phyloP scores from a whole-genome alignment of 139 green algal species.

The Coelastrella sp. region DNA sequence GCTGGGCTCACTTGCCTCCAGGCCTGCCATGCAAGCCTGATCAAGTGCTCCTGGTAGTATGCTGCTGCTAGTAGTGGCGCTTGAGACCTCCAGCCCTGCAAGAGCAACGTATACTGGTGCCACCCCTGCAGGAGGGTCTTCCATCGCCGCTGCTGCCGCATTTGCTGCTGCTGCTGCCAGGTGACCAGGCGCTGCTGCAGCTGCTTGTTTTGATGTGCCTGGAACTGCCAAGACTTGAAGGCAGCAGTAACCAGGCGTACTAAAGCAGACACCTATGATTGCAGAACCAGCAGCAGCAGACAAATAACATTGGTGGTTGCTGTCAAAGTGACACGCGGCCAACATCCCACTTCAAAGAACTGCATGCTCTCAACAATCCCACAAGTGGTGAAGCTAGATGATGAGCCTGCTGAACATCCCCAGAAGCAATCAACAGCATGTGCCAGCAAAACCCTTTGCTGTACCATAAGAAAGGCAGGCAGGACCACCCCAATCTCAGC shows the following conservation, averaged over 20 bases:
- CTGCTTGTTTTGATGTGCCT: neutral
- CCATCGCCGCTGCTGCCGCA: neutral
- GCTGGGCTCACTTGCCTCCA: too few relatives aligned
- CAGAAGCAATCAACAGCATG: too few relatives aligned
- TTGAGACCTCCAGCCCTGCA: neutral
- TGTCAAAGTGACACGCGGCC: too few relatives aligned
- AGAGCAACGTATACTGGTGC: neutral
- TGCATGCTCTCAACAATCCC: too few relatives aligned
- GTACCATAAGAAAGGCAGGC: too few relatives aligned
- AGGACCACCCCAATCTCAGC: too few relatives aligned
- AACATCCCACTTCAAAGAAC: too few relatives aligned
- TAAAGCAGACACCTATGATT: constrained; percentile 7
- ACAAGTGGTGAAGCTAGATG: too few relatives aligned
- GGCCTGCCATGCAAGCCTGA: neutral
- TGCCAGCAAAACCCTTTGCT: too few relatives aligned
- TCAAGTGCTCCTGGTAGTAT: constrained; percentile 26
- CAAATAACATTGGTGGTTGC: too few relatives aligned
- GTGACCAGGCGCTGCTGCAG: neutral
- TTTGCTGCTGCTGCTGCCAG: neutral
- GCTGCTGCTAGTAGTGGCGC: constrained; percentile 36
- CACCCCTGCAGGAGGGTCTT: neutral
- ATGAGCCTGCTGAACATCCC: too few relatives aligned
- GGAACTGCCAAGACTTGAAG: neutral
- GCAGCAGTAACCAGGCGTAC: neutral
- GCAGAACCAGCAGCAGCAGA: too few relatives aligned